Evolutionary conservation across 495 filamentous ascomycete species (phyloP), one percentile per base, ranked within the genome.

Genomic region (Aspergillus diversus): DNA sequence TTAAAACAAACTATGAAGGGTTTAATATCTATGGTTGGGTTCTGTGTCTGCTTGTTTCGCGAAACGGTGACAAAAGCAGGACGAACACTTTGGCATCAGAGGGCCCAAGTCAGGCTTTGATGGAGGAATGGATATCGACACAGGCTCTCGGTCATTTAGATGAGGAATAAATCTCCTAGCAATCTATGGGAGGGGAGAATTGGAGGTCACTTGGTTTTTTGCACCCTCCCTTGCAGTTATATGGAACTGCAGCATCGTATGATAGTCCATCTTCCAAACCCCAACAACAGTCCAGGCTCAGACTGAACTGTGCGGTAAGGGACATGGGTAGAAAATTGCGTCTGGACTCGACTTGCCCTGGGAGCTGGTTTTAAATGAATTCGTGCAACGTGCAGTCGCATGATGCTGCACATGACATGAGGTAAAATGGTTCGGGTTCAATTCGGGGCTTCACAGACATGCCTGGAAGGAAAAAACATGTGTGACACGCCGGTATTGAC

Each of bases 21-120:
- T 99, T 97, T 75, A 88, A 87, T 68, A 97, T 99, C 73, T 93
- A 95, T 76, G 91, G 94, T 7, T 89, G 92, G 62, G 90, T 96
- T 34, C 80, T 99, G 42, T 98, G 93, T 72, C 78, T 99, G 42
- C 87, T 98, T 13, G 89, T 99, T 63, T 94, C 96, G 74, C 83
- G 89, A 43, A 87, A 81, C 60, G 87, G 85, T 9, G 69, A 66
- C 70, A 81, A 64, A 64, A 66, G 61, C 3, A 73, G 69, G 51
- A 69, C 63, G 31, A 77, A 59, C 57, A 72, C 68, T 32, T 67
- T 63, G 16, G 55, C 72, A 51, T 61, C 71, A 13, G 72, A 74
- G 31, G 68, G 73, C 7, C 66, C 69, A 13, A 88, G 90, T 33
- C 89, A 92, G 68, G 89, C 88, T 57, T 86, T 92, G 82, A 91